phyloP scores from a whole-genome alignment of 1,284 basidiomycete species.

The Anthracocystis setariae region DNA sequence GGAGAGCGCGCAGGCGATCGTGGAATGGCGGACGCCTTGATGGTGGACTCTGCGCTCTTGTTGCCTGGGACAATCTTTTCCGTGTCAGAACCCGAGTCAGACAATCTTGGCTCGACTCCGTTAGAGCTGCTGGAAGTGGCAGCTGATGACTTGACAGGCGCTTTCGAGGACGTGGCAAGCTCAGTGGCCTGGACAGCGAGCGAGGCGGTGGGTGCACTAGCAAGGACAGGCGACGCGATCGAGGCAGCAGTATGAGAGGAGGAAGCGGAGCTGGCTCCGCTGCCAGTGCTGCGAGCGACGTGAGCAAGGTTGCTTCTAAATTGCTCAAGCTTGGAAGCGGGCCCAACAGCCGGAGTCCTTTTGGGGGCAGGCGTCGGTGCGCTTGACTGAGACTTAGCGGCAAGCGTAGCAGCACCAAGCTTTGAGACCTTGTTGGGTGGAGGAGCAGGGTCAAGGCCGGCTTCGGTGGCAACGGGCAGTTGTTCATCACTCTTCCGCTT shows the following conservation, averaged over 20 bases:
- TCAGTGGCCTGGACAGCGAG: not conserved
- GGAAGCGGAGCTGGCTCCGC: conserved; percentile 29
- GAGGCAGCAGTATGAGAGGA: conserved; percentile 16
- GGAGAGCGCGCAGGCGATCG: conserved; percentile 44
- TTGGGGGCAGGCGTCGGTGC: conserved; percentile 16
- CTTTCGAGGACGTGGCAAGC: not conserved
- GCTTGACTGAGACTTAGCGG: conserved; percentile 26
- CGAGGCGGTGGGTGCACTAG: not conserved
- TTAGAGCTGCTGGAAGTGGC: conserved; percentile 4
- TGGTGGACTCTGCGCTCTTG: conserved; percentile 42
- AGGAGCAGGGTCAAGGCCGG: conserved; percentile 9
- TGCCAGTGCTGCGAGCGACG: conserved; percentile 35
- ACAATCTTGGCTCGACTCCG: conserved; percentile 6
- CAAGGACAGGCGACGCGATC: conserved; percentile 6
- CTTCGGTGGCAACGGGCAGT: conserved; percentile 17
- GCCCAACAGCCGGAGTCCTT: conserved; percentile 24
- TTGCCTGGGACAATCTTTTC: conserved; percentile 23
- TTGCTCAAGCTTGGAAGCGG: conserved; percentile 45
- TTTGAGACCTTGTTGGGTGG: conserved; percentile 40
- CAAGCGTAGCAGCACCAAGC: conserved; percentile 23
- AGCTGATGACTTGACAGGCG: not conserved
- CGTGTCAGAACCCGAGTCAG: conserved; percentile 40
- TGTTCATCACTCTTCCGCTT: conserved; percentile 51
- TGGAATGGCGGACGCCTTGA: conserved; percentile 48
- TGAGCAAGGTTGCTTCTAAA: conserved; percentile 49